Evolutionary conservation across 2,329 filamentous ascomycete genomes (phyloP).

Genomic region (Calonectria pseudoturangicola): DNA sequence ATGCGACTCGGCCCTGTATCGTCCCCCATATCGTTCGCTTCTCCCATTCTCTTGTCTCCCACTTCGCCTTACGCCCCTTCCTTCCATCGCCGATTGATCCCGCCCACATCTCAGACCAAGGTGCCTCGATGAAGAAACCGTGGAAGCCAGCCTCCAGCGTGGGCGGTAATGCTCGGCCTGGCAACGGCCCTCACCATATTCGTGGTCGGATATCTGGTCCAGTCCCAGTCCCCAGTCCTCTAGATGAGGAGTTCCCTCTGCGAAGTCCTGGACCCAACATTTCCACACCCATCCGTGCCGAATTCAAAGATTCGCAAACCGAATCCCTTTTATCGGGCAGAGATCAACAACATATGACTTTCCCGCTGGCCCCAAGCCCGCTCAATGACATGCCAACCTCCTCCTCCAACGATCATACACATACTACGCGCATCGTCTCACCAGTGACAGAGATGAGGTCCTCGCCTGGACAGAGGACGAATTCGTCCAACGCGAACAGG

Average conservation of each 20-base stretch:
- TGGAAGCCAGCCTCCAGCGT: constrained; percentile 67
- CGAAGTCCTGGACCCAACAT: constrained; percentile 64
- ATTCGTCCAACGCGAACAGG: constrained; percentile 64
- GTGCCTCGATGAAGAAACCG: constrained; percentile 62
- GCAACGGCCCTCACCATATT: constrained; percentile 66
- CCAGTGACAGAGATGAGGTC: constrained; percentile 41
- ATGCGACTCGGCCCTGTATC: constrained; percentile 49
- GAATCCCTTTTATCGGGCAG: constrained; percentile 37
- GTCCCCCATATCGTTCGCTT: constrained; percentile 42
- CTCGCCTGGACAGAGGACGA: constrained; percentile 44
- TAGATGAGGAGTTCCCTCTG: constrained; percentile 74
- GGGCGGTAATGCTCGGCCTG: constrained; percentile 51
- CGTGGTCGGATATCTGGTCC: constrained; percentile 77
- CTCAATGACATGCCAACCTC: constrained; percentile 41
- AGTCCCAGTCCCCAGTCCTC: constrained; percentile 71
- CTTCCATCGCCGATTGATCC: constrained; percentile 31
- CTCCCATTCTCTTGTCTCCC: constrained; percentile 36
- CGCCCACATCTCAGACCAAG: constrained; percentile 21
- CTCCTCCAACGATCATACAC: constrained; percentile 41
- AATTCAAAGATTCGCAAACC: constrained; percentile 48
- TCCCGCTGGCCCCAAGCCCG: constrained; percentile 46
- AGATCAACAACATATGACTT: constrained; percentile 39
- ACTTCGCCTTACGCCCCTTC: constrained; percentile 42
- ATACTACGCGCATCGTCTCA: constrained; percentile 37
- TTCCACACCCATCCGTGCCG: constrained; percentile 56